A percentile compares a stretch with the other conserved stretches of the same genome.
These are phyloP conservation scores for Trapa incisa DNA, from an alignment of 345 rosid species.

Conservation along the genomic window DNA sequence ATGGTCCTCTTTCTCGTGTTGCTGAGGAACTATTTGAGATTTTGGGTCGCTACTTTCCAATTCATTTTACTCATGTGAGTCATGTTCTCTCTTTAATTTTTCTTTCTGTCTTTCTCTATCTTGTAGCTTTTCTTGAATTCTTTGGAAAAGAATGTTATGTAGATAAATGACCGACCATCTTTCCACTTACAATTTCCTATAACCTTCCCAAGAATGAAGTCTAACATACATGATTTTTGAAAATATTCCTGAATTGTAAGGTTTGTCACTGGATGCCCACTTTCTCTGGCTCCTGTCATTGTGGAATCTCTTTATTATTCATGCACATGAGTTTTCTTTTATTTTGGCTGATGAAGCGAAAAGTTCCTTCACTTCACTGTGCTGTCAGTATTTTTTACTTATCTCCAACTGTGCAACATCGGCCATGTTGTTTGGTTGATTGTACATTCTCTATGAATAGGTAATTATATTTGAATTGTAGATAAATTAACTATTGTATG, in stretches of 20 bases:
- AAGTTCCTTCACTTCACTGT: too few species aligned
- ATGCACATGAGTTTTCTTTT: neutral
- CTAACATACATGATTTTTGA: neutral
- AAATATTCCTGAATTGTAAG: neutral
- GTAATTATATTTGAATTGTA: neutral
- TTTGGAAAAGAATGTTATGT: neutral
- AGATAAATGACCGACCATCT: neutral
- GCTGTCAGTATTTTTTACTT: too few species aligned
- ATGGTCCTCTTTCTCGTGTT: slow-evolving; percentile 45
- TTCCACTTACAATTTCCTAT: neutral
- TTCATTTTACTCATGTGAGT: slow-evolving; percentile 92
- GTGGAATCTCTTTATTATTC: neutral
- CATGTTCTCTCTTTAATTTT: neutral
- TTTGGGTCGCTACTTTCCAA: slow-evolving; percentile 73
- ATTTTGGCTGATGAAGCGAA: neutral
- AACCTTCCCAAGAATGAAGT: neutral
- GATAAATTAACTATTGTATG: neutral
- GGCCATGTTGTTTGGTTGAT: neutral
- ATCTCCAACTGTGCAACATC: neutral
- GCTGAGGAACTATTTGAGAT: slow-evolving; percentile 49
- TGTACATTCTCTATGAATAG: neutral
- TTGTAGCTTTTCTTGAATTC: neutral
- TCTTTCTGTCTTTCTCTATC: neutral
- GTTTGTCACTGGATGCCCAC: neutral
- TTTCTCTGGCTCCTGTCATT: neutral